Percentiles rank a stretch among this genome's conserved stretches.
phyloP scores from a whole-genome alignment of 2,329 filamentous ascomycete genomes.

The Cordyceps cateniannulata region DNA sequence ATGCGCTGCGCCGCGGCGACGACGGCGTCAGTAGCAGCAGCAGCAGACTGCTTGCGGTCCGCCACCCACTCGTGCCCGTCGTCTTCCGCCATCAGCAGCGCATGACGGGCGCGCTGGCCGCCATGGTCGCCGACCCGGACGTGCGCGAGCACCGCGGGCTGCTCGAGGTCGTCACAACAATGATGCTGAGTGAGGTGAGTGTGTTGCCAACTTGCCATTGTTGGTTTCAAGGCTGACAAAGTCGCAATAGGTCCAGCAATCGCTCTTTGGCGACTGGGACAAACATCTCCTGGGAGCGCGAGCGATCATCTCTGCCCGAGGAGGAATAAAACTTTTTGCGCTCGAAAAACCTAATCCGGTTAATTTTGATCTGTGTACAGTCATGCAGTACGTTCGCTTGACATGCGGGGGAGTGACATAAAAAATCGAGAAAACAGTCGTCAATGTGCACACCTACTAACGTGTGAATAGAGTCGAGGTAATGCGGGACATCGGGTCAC shows the following conservation, averaged over 20 bases:
- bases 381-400: constrained; percentile 9
- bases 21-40: background rate
- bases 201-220: too few relatives aligned
- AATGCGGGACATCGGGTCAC: constrained; percentile 8
- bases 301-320: constrained; percentile 13
- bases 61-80: constrained; percentile 6
- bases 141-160: constrained; percentile 1
- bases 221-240: too few relatives aligned
- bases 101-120: constrained; percentile 6
- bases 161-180: constrained; percentile 3
- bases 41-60: constrained; percentile 6
- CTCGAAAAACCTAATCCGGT: background rate
- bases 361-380: constrained; percentile 3
- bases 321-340: background rate
- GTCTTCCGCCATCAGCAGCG: constrained; percentile 12
- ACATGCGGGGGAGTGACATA: background rate
- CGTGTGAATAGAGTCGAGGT: background rate
- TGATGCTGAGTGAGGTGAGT: constrained; percentile 11
- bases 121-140: constrained; percentile 4
- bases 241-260: constrained; percentile 13
- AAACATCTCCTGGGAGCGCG: constrained; percentile 13
- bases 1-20: background rate
- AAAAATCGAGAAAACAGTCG: background rate
- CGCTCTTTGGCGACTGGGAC: constrained; percentile 14
- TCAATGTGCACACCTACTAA: background rate